Evolutionary conservation across 108 stramenopile genomes (phyloP).

Genomic region (Conticribra guillardii): DNA sequence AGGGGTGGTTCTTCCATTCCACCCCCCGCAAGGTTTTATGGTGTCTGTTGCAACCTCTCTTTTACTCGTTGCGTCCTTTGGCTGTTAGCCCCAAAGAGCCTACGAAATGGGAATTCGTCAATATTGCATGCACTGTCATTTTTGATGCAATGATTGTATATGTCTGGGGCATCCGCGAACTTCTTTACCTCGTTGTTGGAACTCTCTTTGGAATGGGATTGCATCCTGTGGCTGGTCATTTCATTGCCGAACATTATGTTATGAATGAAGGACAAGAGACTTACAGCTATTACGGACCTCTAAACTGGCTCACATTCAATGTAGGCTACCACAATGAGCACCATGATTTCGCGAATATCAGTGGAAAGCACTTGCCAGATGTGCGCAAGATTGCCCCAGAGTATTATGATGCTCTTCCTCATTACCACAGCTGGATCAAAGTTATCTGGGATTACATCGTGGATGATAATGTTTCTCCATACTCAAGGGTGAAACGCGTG

Average conservation of each 20-base stretch:
- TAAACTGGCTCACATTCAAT: constrained; percentile 93
- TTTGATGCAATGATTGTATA: constrained; percentile 70
- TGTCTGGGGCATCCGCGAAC: constrained; percentile 64
- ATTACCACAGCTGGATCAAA: constrained; percentile 80
- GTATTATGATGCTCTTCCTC: constrained; percentile 87
- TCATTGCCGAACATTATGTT: constrained; percentile 94
- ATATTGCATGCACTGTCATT: constrained; percentile 53
- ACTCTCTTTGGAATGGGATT: constrained; percentile 87
- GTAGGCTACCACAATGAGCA: constrained; percentile 98
- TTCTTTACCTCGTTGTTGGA: constrained; percentile 78
- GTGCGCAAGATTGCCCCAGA: constrained; percentile 85
- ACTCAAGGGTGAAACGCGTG: constrained; percentile 77
- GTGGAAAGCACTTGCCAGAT: constrained; percentile 78
- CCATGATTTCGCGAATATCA: constrained; percentile 93
- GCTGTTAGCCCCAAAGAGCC: constrained; percentile 81
- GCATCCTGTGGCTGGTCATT: constrained; percentile 97
- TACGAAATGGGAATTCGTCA: constrained; percentile 62
- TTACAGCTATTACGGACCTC: constrained; percentile 90
- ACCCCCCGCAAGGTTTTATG: constrained; percentile 80
- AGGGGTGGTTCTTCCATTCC: constrained; percentile 76
- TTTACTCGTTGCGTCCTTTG: constrained; percentile 90
- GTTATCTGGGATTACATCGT: constrained; percentile 89
- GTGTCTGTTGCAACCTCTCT: constrained; percentile 81
- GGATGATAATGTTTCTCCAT: constrained; percentile 76
- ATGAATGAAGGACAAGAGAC: constrained; percentile 86